Base-by-base conservation (phyloP, 2,329 filamentous ascomycete species). In the Fusarium nisikadoi region DNA sequence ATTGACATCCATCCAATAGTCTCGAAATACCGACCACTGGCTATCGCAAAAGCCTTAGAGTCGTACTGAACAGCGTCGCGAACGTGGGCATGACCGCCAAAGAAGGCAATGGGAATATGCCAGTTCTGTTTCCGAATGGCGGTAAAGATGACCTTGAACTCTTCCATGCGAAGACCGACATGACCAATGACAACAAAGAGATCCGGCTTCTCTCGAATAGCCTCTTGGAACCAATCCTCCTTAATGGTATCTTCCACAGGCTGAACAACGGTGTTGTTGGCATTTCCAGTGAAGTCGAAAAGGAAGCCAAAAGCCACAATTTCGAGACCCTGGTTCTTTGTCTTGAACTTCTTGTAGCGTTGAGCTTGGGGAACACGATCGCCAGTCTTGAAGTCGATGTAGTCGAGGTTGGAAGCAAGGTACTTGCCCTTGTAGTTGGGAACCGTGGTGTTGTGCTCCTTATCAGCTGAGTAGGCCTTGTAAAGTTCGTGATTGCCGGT, bases 401-500 rank as follows among this genome's bases (percentile, higher is more conserved):
- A 97, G 77, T 99, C 95, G 36, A 99, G 87, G 75, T 99, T 99
- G 3, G 95, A 98, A 16, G 95, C 93, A 25, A 98, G 84, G 75
- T 98, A 98, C 65, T 88, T 91, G 41, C 90, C 89, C 61, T 89
- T 89, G 82, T 94, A 98, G 78, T 94, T 92, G 5, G 94, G 94
- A 2, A 97, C 93, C 0, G 94, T 97, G 59, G 89, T 88, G 61
- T 90, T 86, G 79, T 93, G 93, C 80, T 98, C 96, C 67, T 91
- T 88, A 57, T 92, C 89, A 25, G 94, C 93, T 1, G 94, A 93
- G 69, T 91, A 91, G 62, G 88, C 84, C 75, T 94, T 90, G 85
- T 99, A 99, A 17, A 99, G 88, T 84, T 99, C 96, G 83, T 99
- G 96, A 78, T 99, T 99, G 54, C 96, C 96, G 2, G 92, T 92